Evolutionary conservation across 768 basidiomycete species (phyloP), one percentile per base, ranked within the genome.

Genomic region (Suillus variegatus): DNA sequence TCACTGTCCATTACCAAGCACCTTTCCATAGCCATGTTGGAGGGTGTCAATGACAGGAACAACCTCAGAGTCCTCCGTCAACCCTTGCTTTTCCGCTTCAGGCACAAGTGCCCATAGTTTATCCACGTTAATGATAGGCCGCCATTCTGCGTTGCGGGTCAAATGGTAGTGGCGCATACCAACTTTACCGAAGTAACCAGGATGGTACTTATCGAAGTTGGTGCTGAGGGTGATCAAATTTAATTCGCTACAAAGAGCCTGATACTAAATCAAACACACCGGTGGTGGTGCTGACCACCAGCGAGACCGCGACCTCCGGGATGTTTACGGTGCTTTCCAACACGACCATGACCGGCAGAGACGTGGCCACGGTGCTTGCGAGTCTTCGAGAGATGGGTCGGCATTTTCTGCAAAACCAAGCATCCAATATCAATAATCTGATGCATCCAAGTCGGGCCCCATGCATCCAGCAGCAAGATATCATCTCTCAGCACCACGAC

Each of bases 231-330:
- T 64, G 62, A 56, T n/a, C 36, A 60, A 61, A 14, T 32, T 60
- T 20, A 60, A 60, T 28, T 43, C 25, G 18, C 18, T 43, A 41
- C 28, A 43, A 60, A 43, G 25, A 43, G 14, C 18, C 12, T 43
- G 14, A 28, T 22, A 60, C 28, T 41, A 58, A 47, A 25, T 56
- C 63, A 22, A 55, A 84, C 92, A 74, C 76, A 94, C 93, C 93
- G 85, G 90, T 99, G 97, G 86, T 99, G 97, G 84, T 99, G 97
- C 83, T 89, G 86, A 88, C 97, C 97, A 94, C 97, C 97, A 84
- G 95, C 94, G 77, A 99, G 93, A 97, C 97, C 97, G 82, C 97
- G 94, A 93, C 97, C 97, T 85, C 97, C 97, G 64, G 97, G 97
- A 79, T 98, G 97, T 82, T 98, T 99, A 81, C 97, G 93, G 89